Evolutionary conservation across 805 yeast genomes (phyloP), one percentile per base, ranked within the genome.

Genomic region (Lipomyces lipofer): DNA sequence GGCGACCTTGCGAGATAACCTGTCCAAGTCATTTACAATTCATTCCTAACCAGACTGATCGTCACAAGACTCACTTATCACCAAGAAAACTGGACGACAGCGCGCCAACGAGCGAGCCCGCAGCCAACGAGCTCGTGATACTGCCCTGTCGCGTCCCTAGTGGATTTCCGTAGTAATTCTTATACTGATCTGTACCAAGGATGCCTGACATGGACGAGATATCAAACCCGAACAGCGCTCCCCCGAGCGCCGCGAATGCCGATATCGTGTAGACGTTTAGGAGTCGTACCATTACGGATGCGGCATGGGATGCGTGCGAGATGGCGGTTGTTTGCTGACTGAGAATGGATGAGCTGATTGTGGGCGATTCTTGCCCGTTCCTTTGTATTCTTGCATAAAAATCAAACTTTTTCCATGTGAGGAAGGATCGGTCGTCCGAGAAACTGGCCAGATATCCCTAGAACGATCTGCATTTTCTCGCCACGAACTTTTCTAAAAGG

Each of bases 61-160:
- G 2, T 29, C 33, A 29, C 3, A n/a, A 29, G 10, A 29, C 33
- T 29, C 33, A 29, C 33, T 29, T 29, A n/a, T 29, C 39, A 35
- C 39, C 39, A 9, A 35, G 19, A 13, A 15, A 58, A 4, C 81
- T 77, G 22, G 81, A 68, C 2, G 73, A 59, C 50, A 84, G 66
- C 40, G 87, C 79, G 17, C 89, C 90, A 55, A 80, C 60, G 53
- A 83, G 74, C 0, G 84, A 83, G 40, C 88, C 88, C 56, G 78
- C 75, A 19, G 87, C 78, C 77, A 79, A 81, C 4, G 84, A 69
- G 0, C 84, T 80, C 15, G 83, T 81, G 48, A 84, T 76, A 49
- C 81, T 69, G 25, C 88, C 88, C 67, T 83, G 87, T 35, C 70
- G 62, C 1, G 74, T 64, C 0, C 86, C 73, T 22, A 70, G 66